Percentiles rank a stretch among this genome's conserved stretches.
Evolutionary conservation across 1,139 yeast species (phyloP).

Genomic region (Hansenula anomala): DNA sequence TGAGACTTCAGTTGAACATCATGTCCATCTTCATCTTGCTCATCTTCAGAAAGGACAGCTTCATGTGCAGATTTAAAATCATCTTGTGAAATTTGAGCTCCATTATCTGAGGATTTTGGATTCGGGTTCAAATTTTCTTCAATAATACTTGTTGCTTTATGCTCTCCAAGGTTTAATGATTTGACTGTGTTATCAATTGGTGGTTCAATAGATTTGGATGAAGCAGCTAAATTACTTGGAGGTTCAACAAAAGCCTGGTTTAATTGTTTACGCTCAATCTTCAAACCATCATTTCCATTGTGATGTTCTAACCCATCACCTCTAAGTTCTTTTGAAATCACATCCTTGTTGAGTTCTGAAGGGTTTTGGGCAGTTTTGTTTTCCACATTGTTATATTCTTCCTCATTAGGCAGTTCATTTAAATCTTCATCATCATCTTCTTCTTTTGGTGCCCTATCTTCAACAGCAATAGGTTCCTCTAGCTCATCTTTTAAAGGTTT

Average conservation of each 20-base stretch:
- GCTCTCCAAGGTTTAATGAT: neutral
- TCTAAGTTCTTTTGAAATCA: too few species aligned
- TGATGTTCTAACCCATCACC: too few species aligned
- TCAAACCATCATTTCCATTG: constrained; percentile 8
- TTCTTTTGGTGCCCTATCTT: neutral
- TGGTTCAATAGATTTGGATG: neutral
- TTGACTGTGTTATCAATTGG: too few species aligned
- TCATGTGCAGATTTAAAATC: too few species aligned
- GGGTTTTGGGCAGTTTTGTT: too few species aligned
- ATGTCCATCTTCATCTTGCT: constrained; percentile 10
- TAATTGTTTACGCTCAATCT: neutral
- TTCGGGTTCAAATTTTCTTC: neutral
- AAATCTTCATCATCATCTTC: constrained; percentile 6
- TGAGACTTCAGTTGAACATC: too few species aligned
- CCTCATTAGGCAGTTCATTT: constrained; percentile 1
- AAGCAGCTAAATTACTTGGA: neutral
- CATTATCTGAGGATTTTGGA: neutral
- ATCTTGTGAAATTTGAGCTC: neutral
- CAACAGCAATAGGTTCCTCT: neutral
- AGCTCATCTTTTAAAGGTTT: neutral
- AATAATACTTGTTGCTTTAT: neutral
- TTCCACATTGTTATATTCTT: too few species aligned
- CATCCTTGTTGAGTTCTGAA: too few species aligned
- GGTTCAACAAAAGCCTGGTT: neutral
- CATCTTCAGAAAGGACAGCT: neutral